A percentile compares a stretch with the other conserved stretches of the same genome.
Conservation (phyloP, 768 basidiomycete genomes). For the Naganishia antarctica region DNA sequence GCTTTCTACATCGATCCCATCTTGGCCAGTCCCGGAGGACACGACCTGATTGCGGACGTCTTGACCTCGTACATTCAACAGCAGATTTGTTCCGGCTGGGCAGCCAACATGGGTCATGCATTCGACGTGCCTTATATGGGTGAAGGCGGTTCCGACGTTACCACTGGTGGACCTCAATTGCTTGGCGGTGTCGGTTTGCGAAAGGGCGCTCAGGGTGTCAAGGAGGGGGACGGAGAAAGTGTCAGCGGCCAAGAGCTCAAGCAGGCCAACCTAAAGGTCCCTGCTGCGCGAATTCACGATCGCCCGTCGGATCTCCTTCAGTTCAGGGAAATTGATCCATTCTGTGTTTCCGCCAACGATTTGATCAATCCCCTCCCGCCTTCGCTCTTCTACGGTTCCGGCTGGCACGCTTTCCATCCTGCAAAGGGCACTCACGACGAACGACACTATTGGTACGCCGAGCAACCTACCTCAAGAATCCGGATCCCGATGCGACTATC, state of each 20-base stretch:
- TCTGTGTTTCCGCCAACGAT: slow-evolving; percentile 94
- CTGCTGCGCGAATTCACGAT: slow-evolving; percentile 64
- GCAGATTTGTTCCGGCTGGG: slow-evolving; percentile 83
- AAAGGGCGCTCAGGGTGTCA: slow-evolving; percentile 57
- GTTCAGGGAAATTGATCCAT: slow-evolving; percentile 83
- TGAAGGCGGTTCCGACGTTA: slow-evolving; percentile 49
- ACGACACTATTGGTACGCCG: slow-evolving; percentile 88
- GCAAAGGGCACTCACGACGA: slow-evolving; percentile 55
- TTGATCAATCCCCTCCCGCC: slow-evolving; percentile 95
- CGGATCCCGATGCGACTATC: slow-evolving; percentile 77
- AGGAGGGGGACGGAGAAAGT: slow-evolving; percentile 49
- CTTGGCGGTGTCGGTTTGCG: slow-evolving; percentile 81
- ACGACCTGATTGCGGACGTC: slow-evolving; percentile 83
- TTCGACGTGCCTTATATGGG: slow-evolving; percentile 59
- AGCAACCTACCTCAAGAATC: slow-evolving; percentile 72
- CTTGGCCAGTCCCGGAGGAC: slow-evolving; percentile 73
- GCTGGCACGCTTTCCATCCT: slow-evolving; percentile 79
- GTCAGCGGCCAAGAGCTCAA: slow-evolving; percentile 44
- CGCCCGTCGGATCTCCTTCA: slow-evolving; percentile 51
- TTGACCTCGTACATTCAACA: slow-evolving; percentile 83
- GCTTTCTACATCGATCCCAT: slow-evolving; percentile 77
- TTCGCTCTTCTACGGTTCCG: slow-evolving; percentile 85
- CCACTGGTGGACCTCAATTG: slow-evolving; percentile 56
- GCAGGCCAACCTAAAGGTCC: slow-evolving; percentile 57
- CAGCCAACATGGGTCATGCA: slow-evolving; percentile 61